These are phyloP conservation scores for Psilocybe mexicana DNA, from an alignment of 1,284 basidiomycete species.

Conservation along the genomic window DNA sequence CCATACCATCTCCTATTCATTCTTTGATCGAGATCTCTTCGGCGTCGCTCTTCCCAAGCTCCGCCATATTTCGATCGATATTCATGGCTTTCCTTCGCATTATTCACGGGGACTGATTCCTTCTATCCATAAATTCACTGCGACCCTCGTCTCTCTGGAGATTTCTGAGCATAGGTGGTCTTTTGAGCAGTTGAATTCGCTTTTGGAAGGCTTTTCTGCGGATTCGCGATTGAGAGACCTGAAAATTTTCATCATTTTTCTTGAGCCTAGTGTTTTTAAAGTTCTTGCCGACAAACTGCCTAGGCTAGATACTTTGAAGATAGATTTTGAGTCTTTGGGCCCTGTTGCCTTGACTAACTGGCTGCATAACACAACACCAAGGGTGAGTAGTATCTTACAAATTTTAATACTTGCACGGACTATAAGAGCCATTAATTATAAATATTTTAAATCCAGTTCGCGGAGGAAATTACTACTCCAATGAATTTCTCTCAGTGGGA, in stretches of 20 bases:
- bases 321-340: conserved; percentile 7
- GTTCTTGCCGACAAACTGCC: conserved; percentile 14
- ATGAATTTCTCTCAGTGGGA: conserved; percentile 16
- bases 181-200: not conserved
- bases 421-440: not conserved
- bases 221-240: conserved; percentile 5
- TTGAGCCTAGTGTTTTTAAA: conserved; percentile 8
- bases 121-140: conserved; percentile 10
- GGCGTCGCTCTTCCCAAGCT: conserved; percentile 11
- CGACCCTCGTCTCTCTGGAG: conserved; percentile 7
- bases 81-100: conserved; percentile 5
- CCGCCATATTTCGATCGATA: conserved; percentile 9
- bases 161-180: conserved; percentile 1
- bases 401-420: too few relatives aligned
- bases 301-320: conserved; percentile 7
- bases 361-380: conserved; percentile 2
- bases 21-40: conserved; percentile 16
- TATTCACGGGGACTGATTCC: conserved; percentile 2
- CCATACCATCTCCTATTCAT: not conserved
- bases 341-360: not conserved
- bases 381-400: not conserved
- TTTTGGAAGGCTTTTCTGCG: conserved; percentile 7
- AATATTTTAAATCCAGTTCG: conserved; percentile 1
- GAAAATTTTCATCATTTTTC: conserved; percentile 3
- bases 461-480: not conserved